These are phyloP conservation scores for Paxillus ammoniavirescens DNA, from an alignment of 768 basidiomycete genomes.

Conservation along the genomic window DNA sequence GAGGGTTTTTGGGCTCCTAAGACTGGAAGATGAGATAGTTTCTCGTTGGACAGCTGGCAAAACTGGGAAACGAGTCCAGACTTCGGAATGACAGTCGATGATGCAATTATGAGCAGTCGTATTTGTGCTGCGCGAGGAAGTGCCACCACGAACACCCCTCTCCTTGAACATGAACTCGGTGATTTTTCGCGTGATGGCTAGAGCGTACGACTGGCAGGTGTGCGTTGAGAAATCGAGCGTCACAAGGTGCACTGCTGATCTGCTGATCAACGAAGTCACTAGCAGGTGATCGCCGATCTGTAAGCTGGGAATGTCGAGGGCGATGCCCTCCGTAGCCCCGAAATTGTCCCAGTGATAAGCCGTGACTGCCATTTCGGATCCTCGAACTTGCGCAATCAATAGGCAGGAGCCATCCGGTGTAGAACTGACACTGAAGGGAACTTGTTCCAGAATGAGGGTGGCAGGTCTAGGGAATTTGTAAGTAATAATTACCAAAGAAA, in stretches of 20 bases:
- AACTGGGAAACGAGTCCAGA: slow-evolving; percentile 63
- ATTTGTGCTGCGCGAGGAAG: slow-evolving; percentile 9
- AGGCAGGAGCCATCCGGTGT: slow-evolving; percentile 52
- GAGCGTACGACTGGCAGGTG: slow-evolving; percentile 38
- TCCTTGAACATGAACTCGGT: slow-evolving; percentile 55
- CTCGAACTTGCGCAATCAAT: slow-evolving; percentile 26
- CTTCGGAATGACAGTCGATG: slow-evolving; percentile 52
- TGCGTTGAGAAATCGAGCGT: slow-evolving; percentile 32
- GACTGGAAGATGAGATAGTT: slow-evolving; percentile 36
- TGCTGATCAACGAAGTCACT: slow-evolving; percentile 43
- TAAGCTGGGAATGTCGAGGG: slow-evolving; percentile 28
- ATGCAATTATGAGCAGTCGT: slow-evolving; percentile 46
- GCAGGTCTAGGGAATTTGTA: slow-evolving; percentile 35
- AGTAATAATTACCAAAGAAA: background rate
- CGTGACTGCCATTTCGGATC: slow-evolving; percentile 20
- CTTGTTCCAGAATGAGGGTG: slow-evolving; percentile 32
- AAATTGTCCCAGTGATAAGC: slow-evolving; percentile 55
- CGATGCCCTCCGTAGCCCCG: slow-evolving; percentile 43
- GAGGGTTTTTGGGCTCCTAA: slow-evolving; percentile 35
- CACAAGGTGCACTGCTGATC: slow-evolving; percentile 40
- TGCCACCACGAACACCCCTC: slow-evolving; percentile 26
- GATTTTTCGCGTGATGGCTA: slow-evolving; percentile 49
- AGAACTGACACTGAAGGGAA: slow-evolving; percentile 35
- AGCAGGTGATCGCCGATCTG: slow-evolving; percentile 21
- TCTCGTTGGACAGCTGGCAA: slow-evolving; percentile 48